These are phyloP conservation scores for Dothideomycetes sp. DNA, from an alignment of 2,329 filamentous ascomycete species.

Conservation along the genomic window DNA sequence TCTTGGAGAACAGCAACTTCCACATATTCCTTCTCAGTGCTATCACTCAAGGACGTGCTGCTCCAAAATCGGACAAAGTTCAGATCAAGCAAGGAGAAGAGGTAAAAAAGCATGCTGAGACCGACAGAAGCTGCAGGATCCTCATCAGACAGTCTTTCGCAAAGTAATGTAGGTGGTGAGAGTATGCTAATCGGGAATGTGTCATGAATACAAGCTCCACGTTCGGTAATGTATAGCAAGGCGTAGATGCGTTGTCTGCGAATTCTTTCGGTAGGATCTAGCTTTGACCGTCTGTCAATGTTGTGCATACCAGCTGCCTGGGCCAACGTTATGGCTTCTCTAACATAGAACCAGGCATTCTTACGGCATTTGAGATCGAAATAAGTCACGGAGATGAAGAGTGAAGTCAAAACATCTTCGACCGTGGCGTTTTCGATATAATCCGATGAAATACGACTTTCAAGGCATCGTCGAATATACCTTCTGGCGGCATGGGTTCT, in stretches of 20 bases:
- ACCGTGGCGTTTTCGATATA: constrained; percentile 11
- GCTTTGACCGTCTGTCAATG: neutral
- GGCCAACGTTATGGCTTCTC: constrained; percentile 16
- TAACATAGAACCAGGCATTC: constrained; percentile 16
- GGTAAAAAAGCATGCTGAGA: constrained; percentile 12
- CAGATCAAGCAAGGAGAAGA: constrained; percentile 16
- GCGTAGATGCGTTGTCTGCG: constrained; percentile 14
- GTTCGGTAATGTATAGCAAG: constrained; percentile 17
- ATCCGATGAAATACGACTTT: constrained; percentile 8
- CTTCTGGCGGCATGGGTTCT: neutral
- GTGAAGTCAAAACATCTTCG: constrained; percentile 14
- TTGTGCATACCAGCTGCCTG: constrained; percentile 5
- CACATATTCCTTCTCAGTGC: neutral
- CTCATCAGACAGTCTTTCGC: constrained; percentile 12
- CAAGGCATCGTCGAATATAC: constrained; percentile 12
- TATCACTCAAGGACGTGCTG: neutral
- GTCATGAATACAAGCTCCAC: constrained; percentile 16
- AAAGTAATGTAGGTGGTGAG: constrained; percentile 3
- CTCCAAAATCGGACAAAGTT: constrained; percentile 9
- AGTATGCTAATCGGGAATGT: constrained; percentile 16
- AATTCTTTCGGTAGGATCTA: constrained; percentile 6
- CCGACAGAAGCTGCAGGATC: constrained; percentile 14
- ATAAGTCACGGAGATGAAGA: constrained; percentile 16
- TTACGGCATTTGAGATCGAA: constrained; percentile 18
- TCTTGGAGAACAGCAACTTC: neutral